These are phyloP conservation scores for Hypoxylon sp. DNA, from an alignment of 2,329 filamentous ascomycete genomes.

Conservation along the genomic window DNA sequence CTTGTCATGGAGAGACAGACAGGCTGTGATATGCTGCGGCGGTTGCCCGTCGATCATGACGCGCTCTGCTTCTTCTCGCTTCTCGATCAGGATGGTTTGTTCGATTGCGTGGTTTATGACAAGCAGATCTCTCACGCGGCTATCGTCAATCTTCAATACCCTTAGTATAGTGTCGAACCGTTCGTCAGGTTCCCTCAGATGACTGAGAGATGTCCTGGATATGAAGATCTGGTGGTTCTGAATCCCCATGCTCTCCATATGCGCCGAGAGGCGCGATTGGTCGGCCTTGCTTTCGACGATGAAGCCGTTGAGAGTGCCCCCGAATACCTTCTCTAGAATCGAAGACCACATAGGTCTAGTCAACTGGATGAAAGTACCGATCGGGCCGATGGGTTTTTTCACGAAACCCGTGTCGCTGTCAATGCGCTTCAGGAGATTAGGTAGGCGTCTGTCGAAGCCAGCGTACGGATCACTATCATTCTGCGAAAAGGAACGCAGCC, in stretches of 20 bases:
- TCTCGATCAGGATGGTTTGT: constrained; percentile 79
- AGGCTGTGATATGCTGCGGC: constrained; percentile 76
- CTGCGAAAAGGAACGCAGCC: constrained; percentile 60
- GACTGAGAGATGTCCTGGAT: constrained; percentile 64
- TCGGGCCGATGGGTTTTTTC: constrained; percentile 79
- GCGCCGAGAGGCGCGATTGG: constrained; percentile 68
- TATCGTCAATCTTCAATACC: constrained; percentile 81
- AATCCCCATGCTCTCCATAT: constrained; percentile 67
- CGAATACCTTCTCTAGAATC: constrained; percentile 80
- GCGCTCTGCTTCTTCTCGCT: constrained; percentile 69
- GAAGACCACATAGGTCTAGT: constrained; percentile 82
- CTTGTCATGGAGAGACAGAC: constrained; percentile 72
- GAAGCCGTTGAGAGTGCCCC: constrained; percentile 75
- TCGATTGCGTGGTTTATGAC: constrained; percentile 86
- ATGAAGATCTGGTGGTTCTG: constrained; percentile 67
- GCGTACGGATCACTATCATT: constrained; percentile 67
- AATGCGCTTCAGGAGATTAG: constrained; percentile 72
- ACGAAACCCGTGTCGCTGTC: constrained; percentile 73
- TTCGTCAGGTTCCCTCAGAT: constrained; percentile 75
- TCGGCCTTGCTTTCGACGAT: constrained; percentile 82
- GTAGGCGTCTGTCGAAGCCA: constrained; percentile 70
- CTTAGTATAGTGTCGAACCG: constrained; percentile 80
- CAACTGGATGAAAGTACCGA: constrained; percentile 80
- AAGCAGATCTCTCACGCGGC: constrained; percentile 78
- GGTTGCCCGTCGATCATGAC: constrained; percentile 70